Conservation (phyloP, 75 land plant species). For the Ceratopteris richardii region DNA sequence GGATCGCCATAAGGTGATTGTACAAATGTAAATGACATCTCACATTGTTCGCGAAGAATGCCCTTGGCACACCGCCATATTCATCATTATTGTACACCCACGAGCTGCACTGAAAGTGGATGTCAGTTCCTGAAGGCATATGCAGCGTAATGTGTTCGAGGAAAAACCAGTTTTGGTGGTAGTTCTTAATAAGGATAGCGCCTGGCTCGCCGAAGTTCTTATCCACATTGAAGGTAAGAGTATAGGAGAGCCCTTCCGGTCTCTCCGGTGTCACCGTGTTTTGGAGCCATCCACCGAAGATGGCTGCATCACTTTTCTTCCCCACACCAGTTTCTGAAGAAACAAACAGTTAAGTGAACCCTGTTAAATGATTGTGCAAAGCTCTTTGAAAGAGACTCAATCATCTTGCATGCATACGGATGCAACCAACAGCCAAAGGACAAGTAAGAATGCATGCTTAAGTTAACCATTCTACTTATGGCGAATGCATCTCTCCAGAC, state of each 20-base stretch:
- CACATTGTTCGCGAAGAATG: constrained; percentile 18
- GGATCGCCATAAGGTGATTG: too few species aligned
- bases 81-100: constrained; percentile 11
- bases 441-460: too few species aligned
- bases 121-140: neutral
- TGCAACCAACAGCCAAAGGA: too few species aligned
- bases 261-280: neutral
- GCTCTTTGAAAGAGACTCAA: too few species aligned
- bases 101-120: constrained; percentile 15
- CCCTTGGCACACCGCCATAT: neutral
- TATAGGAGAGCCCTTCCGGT: neutral
- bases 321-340: constrained; percentile 12
- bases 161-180: constrained; percentile 29
- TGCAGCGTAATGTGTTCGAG: constrained; percentile 10
- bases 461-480: too few species aligned
- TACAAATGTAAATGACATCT: too few species aligned
- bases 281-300: neutral
- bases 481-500: too few species aligned
- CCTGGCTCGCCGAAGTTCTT: constrained; percentile 23
- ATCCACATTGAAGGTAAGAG: constrained; percentile 9
- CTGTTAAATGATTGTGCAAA: constrained; percentile 5
- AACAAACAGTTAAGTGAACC: too few species aligned
- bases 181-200: constrained; percentile 21
- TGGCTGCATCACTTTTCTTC: neutral
- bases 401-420: too few species aligned